Evolutionary conservation across 2,329 filamentous ascomycete genomes (phyloP), one percentile per base, ranked within the genome.

Genomic region (Arthrocladium fulminans): DNA sequence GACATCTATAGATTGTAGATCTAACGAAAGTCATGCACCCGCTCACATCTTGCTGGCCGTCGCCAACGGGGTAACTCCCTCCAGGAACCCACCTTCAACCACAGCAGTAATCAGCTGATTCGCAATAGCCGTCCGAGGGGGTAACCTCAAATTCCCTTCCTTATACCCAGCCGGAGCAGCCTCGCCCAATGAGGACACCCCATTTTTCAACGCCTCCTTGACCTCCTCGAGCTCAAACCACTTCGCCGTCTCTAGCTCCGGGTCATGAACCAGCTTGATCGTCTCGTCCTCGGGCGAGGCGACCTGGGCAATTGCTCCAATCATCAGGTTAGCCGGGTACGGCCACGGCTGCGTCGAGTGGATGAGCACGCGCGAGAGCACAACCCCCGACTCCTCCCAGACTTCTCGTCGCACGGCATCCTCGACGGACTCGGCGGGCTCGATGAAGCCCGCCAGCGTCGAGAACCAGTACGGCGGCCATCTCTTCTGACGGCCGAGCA

Each of bases 301-400:
- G 46, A 67, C 68, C 70, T 97, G 89, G 0, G 83, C 90, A 58
- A 98, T 82, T 1, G 89, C 89, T 2, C 76, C 87, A 57, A 94
- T 86, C 85, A 94, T 92, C 58, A 94, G 64, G 59, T 83, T 90
- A 0, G 85, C 81, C 0, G 87, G 87, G 63, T 88, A 92, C 2
- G 87, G 87, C 87, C 87, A 94, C 1, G 87, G 86, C 68, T 94
- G 87, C 15, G 84, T 86, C 38, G 82, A 86, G 65, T 94, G 86
- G 47, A 94, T 79, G 17, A 89, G 78, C 3, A 94, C 87, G 1
- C 86, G 75, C 22, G 85, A 86, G 9, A 90, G 77, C 5, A 70
- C 71, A 25, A 92, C 86, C 13, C 87, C 87, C 32, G 82, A 80
- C 67, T 94, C 87, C 64, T 94, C 87, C 84, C 86, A 89, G 2